Evolutionary conservation across 768 basidiomycete genomes (phyloP), one percentile per base, ranked within the genome.

Genomic region (Pleurotus tuoliensis): DNA sequence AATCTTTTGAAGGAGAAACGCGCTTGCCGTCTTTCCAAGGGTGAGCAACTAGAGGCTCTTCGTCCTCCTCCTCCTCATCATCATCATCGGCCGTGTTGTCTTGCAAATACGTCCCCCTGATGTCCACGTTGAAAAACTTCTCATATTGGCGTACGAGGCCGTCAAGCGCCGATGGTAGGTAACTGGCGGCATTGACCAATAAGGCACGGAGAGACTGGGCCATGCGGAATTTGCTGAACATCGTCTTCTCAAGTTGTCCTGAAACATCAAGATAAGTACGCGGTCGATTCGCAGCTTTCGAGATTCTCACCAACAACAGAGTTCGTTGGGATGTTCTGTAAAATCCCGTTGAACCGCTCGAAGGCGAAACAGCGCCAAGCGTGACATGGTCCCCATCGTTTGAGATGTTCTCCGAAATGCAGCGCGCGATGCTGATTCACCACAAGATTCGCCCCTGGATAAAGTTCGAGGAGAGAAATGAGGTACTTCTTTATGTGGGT

Each of bases 291-390:
- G 7, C 27, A 41, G 52, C 40, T 54, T 20, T 34, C 53, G 46
- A 43, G 37, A 15, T 18, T 16, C 62, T 61, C 47, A 67, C 67
- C 59, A 15, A 60, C 48, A 55, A 66, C 66, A 15, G 52, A 3
- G 48, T 68, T 66, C 6, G 65, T 69, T 15, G 57, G 58, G 12
- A 64, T 43, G 1, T 60, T 49, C 41, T 71, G 66, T 22, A 71
- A 30, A 5, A 47, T 44, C 0, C 71, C 65, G 15, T 67, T 71
- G 4, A 65, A 50, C 2, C 64, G 13, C 53, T 73, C 65, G 41
- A 71, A 69, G 2, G 67, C 66, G 51, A 71, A 74, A 45, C 67
- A 65, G 65, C 74, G 70, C 71, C 71, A 73, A 0, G 62, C 62
- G 56, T 69, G 64, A 27, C 66, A 58, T 3, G 73, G 74, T 0